Base-by-base conservation (phyloP, 805 yeast species). In the Sungouiella blattae region DNA sequence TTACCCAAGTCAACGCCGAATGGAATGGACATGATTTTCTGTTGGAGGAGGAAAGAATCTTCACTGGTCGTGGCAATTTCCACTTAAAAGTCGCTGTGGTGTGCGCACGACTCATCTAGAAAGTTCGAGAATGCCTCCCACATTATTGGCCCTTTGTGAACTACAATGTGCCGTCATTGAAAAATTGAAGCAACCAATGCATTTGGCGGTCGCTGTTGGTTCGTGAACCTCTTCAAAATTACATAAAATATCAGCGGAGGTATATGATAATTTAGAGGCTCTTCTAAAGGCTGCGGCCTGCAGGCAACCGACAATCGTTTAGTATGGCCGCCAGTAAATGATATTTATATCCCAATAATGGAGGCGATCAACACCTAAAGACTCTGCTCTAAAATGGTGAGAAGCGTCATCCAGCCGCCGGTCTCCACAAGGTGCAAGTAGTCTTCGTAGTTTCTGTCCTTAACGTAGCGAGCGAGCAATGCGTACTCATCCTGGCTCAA, bases 1-100 rank as follows among this genome's bases (percentile, higher is more conserved):
- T 88, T 88, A 71, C 98, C 98, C 62, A 93, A 83, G 79, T 93
- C 98, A 67, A 93, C 82, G 74, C 98, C 98, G 59, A 89, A 85
- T 69, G 96, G 96, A 61, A 83, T 77, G 67, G 95, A 85, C 96
- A 87, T 88, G 27, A 38, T 11, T 32, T 33, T 6, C 12, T 12
- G 27, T 17, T 28, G 26, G 13, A 25, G 21, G 18, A 23, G 18
- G 21, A 32, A 24, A 36, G 26, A 32, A 28, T 6, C 9, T 20
- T n/a, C n/a, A n/a, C n/a, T n/a, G 34, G 14, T 12, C 7, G 28
- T 15, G 16, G 28, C 28, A 17, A 26, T 12, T 26, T 26, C 13
- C 18, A 12, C 6, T 25, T 32, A 33, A 36, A 39, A 41, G 35
- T 24, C 22, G 22, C 22, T 20, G 22, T 20, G 22, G 43, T 39